Base-by-base conservation (phyloP, 2,329 filamentous ascomycete species). In the Trichophyton rubrum region DNA sequence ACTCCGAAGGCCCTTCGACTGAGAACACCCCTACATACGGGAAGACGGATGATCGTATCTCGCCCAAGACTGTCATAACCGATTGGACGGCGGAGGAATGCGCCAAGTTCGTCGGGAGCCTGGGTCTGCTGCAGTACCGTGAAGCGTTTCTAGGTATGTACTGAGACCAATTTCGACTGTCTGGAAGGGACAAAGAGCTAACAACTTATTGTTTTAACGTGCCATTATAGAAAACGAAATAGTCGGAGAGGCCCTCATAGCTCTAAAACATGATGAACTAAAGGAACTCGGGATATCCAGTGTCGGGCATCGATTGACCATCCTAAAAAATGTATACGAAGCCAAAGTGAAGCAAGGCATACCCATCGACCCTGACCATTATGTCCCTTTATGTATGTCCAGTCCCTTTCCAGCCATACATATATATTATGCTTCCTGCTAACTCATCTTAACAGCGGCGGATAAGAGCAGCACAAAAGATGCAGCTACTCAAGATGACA, bases 261-360 rank as follows among this genome's bases (percentile, higher is more conserved):
- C 89, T 45, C 78, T 99, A 64, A 87, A 88, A 64, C 93, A 97
- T 71, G 89, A 95, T 61, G 92, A 97, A 71, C 79, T 99, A 68
- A 96, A 95, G 75, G 90, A 95, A 71, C 92, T 97, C 85, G 91
- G 91, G 56, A 88, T 99, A 65, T 79, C 80, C 64, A 97, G 92
- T 75, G 90, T 96, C 56, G 93, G 93, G 45, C 93, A 99, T 76
- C 86, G 93, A 62, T 80, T 99, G 68, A 95, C 90, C 22, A 95
- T 99, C 61, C 81, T 99, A 62, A 97, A 96, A 77, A 91, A 86
- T 68, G 90, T 97, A 60, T 97, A 96, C 76, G 91, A 97, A 70
- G 86, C 93, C 70, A 99, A 99, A 77, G 87, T 92, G 72, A 90
- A 90, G 65, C 91, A 96, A 70, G 90, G 95, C 68, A 84, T 97